Conservation (phyloP, 139 green algal species). For the Haematococcus lacustris region DNA sequence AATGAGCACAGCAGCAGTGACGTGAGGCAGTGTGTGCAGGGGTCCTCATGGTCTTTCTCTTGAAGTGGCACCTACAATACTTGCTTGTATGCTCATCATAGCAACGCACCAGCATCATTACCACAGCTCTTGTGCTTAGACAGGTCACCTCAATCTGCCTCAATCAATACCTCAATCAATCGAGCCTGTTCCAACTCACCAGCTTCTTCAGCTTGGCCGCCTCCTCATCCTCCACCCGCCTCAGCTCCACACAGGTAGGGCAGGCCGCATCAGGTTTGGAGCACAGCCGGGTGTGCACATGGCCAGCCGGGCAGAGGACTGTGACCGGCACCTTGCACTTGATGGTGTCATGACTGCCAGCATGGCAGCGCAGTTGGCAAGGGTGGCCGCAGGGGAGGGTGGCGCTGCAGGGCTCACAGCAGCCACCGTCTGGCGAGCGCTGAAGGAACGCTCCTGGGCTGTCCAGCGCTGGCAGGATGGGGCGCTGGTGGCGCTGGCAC, state of each 20-base stretch:
- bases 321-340: constrained; percentile 25
- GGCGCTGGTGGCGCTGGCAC: constrained; percentile 42
- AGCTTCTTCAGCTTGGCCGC: constrained; percentile 5
- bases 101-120: too few relatives aligned
- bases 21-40: too few relatives aligned
- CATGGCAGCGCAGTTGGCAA: constrained; percentile 42
- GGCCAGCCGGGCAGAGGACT: constrained; percentile 17
- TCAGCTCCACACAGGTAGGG: constrained; percentile 14
- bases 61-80: not conserved
- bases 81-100: too few relatives aligned
- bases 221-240: constrained; percentile 10
- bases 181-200: constrained; percentile 3
- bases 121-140: not conserved
- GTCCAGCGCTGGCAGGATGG: constrained; percentile 4
- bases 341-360: constrained; percentile 22
- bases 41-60: not conserved
- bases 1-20: not conserved
- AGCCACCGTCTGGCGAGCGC: constrained; percentile 44
- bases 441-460: constrained; percentile 23
- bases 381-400: constrained; percentile 50
- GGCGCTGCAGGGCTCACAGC: constrained; percentile 34
- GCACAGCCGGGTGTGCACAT: constrained; percentile 20
- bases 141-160: too few relatives aligned
- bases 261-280: not conserved
- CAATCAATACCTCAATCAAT: not conserved